Conservation (phyloP, 2,329 filamentous ascomycete genomes). For the Aspergillus pseudonomiae region DNA sequence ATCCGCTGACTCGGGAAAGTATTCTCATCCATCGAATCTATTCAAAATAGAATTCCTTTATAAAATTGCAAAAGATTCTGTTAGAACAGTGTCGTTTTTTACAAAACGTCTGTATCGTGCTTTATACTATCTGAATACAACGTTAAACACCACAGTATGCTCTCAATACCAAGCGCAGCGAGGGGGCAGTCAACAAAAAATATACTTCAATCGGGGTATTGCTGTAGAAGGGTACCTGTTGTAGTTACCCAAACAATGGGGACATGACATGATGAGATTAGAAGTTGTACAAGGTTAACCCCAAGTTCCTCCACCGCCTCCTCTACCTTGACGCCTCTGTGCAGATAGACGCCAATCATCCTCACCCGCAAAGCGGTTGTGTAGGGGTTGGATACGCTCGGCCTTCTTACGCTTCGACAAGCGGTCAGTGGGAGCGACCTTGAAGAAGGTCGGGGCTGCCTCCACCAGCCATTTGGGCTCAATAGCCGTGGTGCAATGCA, state of each 20-base stretch:
- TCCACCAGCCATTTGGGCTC: constrained; percentile 95
- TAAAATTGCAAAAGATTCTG: neutral
- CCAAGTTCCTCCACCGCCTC: constrained; percentile 92
- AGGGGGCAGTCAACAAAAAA: neutral
- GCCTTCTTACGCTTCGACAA: constrained; percentile 90
- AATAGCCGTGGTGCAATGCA: constrained; percentile 91
- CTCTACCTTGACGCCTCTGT: constrained; percentile 80
- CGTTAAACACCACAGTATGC: neutral
- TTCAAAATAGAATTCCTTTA: no score
- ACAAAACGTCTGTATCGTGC: neutral
- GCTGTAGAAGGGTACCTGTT: neutral
- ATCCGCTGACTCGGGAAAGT: no score
- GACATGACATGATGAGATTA: constrained; percentile 1
- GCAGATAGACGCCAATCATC: constrained; percentile 94
- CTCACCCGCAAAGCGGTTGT: constrained; percentile 88
- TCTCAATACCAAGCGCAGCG: neutral
- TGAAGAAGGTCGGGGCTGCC: constrained; percentile 98
- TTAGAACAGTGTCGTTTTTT: neutral
- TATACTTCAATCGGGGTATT: constrained; percentile 11
- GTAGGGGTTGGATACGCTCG: constrained; percentile 91
- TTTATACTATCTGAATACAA: neutral
- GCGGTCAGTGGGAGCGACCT: constrained; percentile 84
- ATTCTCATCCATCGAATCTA: no score
- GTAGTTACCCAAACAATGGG: constrained; percentile 7
- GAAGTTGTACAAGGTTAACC: constrained; percentile 45